These are phyloP conservation scores for Carex scoparia DNA, from an alignment of 176 grass and related monocot species.

Conservation along the genomic window DNA sequence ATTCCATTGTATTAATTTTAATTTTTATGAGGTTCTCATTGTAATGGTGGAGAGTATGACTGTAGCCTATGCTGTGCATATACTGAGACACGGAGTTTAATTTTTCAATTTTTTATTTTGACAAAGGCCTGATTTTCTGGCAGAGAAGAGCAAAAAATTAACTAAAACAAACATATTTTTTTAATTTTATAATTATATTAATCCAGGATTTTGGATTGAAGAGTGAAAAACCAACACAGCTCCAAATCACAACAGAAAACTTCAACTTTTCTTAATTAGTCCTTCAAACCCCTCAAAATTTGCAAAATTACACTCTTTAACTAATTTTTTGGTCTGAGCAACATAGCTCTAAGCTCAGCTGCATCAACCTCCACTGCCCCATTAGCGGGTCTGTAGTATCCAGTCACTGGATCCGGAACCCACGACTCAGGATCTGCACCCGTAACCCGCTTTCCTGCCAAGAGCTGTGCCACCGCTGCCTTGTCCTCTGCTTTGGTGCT, in stretches of 20 bases:
- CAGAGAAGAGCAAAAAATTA: background rate
- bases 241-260: background rate
- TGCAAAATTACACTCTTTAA: background rate
- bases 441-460: background rate
- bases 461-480: constrained; percentile 32
- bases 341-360: constrained; percentile 60
- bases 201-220: background rate
- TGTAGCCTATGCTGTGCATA: too few species aligned
- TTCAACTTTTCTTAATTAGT: background rate
- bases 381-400: constrained; percentile 60
- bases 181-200: background rate
- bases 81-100: too few species aligned
- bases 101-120: background rate
- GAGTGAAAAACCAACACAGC: background rate
- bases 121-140: background rate
- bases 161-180: background rate
- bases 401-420: constrained; percentile 67
- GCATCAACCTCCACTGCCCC: constrained; percentile 29
- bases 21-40: background rate
- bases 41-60: too few species aligned
- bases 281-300: background rate
- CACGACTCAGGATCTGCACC: constrained; percentile 31
- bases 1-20: background rate
- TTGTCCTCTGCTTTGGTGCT: constrained; percentile 25
- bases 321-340: constrained; percentile 32